Base-by-base conservation (phyloP, 2,329 filamentous ascomycete species). In the Ascochyta clinopodiicola region DNA sequence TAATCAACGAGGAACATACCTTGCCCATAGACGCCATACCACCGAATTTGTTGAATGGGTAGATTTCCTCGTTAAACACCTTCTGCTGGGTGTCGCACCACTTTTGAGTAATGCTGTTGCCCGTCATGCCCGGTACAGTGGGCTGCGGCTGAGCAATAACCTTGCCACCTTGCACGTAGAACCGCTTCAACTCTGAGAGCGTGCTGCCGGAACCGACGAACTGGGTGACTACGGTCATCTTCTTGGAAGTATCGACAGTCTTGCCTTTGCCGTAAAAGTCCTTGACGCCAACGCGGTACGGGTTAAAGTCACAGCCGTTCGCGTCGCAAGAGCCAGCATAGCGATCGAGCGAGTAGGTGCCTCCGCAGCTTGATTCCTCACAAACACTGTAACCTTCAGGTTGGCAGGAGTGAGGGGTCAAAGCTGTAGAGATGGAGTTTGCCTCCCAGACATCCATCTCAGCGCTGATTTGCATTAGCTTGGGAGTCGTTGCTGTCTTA, bases 401-500 rank as follows among this genome's bases (percentile, higher is more conserved):
- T 39, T 75, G 74, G 78, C 87, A 90, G 24, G 85, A 81, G 72
- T 90, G 87, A 15, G 87, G 85, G 0, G 87, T 90, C 62, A 81
- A 79, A 39, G 87, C 87, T 6, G 81, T 82, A 24, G 85, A 82
- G 66, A 86, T 81, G 62, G 79, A 81, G 79, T 89, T 89, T 51
- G 87, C 86, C 74, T 90, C 86, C 85, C 86, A 70, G 45, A 69
- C 80, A 66, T 88, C 86, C 82, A 89, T 86, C 73, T 89, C 52
- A n/a, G 46, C 52, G 32, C 52, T 56, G 31, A 6, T 3, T 5
- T 3, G 3, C 12, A 15, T 56, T 86, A 44, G 82, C 78, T 31
- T 31, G 29, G 29, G 4, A 13, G 12, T 31, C 4, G 1, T 15
- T 15, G 3, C 19, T 15, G 7, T 15, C n/a, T 35, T 4, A 7